Evolutionary conservation across 371 early-diverging fungal species (phyloP).

Genomic region (Mortierella sp.): DNA sequence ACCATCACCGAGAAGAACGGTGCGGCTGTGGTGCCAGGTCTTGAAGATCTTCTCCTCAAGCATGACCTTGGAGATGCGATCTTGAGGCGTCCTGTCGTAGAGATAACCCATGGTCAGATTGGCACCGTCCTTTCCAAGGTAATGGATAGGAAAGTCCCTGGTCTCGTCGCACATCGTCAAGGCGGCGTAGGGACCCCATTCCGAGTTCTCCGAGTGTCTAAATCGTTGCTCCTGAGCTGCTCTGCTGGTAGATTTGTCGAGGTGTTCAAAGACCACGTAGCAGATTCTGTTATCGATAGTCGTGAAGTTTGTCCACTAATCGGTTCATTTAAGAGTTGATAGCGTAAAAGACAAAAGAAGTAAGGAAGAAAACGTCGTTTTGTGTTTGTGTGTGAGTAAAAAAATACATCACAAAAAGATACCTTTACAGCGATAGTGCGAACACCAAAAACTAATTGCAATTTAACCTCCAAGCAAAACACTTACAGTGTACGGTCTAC

Average conservation of each 20-base stretch:
- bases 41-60: constrained; percentile 17
- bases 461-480: not conserved
- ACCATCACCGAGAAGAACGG: constrained; percentile 17
- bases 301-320: not conserved
- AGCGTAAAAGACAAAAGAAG: not conserved
- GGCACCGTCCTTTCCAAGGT: not conserved
- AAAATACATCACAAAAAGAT: not conserved
- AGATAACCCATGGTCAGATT: constrained; percentile 4
- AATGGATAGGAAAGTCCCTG: not conserved
- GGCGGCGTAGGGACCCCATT: not conserved
- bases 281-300: not conserved
- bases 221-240: not conserved
- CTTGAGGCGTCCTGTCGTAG: not conserved
- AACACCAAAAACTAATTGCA: not conserved
- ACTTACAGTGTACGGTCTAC: not conserved
- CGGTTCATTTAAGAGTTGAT: not conserved
- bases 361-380: not conserved
- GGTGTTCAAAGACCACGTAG: not conserved
- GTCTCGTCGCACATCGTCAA: constrained; percentile 5
- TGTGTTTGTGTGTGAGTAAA: not conserved
- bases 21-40: constrained; percentile 14
- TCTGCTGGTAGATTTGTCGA: not conserved
- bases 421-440: not conserved
- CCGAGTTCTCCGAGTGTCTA: not conserved
- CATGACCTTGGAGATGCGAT: constrained; percentile 5